Evolutionary conservation across 306 rosid genomes (phyloP).

Genomic region (Senna tora): DNA sequence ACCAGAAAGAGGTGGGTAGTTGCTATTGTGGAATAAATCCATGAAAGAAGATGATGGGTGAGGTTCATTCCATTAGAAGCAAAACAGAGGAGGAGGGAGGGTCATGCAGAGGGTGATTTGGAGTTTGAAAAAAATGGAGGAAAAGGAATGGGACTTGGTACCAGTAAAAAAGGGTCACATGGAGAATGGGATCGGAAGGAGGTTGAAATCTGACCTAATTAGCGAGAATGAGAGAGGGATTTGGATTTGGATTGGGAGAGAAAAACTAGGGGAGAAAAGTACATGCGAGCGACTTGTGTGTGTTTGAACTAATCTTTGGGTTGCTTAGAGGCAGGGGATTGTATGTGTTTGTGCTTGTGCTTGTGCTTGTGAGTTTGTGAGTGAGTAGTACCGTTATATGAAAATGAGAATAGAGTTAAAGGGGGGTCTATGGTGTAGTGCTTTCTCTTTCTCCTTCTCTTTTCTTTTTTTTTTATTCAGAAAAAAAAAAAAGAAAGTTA

Average conservation of each 20-base stretch:
- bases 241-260: constrained; percentile 25
- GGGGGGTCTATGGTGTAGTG: no score
- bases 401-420: no score
- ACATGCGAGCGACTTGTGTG: constrained; percentile 75
- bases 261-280: constrained; percentile 55
- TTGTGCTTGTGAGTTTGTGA: no score
- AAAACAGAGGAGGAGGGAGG: constrained; percentile 56
- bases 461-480: no score
- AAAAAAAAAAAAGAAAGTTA: no score
- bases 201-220: constrained; percentile 71
- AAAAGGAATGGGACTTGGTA: constrained; percentile 66
- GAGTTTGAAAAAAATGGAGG: constrained; percentile 49
- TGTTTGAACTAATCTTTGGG: constrained; percentile 46
- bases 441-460: no score
- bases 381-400: constrained; percentile 57
- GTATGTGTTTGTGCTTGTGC: constrained; percentile 50
- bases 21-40: constrained; percentile 34
- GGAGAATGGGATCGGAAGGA: constrained; percentile 52
- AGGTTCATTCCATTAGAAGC: constrained; percentile 59
- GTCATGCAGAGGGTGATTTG: constrained; percentile 56
- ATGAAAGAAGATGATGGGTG: background rate
- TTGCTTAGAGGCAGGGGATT: constrained; percentile 69
- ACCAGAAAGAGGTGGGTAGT: constrained; percentile 39
- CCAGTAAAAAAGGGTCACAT: constrained; percentile 43
- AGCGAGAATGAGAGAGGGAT: constrained; percentile 31